Conservation (phyloP, 257 asterid species). For the Solanum pinnatisectum region DNA sequence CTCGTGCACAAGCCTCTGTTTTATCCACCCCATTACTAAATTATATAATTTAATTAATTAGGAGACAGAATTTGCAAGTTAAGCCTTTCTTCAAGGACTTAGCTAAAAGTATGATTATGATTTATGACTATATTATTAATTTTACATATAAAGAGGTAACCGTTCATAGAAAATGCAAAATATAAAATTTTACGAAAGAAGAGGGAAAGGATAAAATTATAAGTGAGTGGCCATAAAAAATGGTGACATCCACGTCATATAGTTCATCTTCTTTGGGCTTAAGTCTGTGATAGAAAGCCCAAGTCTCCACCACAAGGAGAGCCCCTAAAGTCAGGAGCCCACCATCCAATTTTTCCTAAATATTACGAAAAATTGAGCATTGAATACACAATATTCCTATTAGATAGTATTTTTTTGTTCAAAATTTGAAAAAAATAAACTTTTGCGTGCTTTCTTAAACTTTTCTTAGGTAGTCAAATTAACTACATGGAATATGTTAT, state of each 20-base stretch:
- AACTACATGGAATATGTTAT: too few species aligned
- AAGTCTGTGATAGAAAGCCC: background rate
- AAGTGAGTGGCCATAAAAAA: slow-evolving; percentile 1
- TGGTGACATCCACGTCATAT: slow-evolving; percentile 22
- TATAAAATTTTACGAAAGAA: background rate
- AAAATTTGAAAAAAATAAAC: too few species aligned
- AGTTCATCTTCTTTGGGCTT: background rate
- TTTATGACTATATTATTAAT: background rate
- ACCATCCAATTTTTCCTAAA: background rate
- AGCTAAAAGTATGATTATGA: background rate
- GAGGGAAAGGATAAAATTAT: background rate
- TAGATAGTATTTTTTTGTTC: background rate
- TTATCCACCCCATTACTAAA: background rate
- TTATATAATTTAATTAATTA: background rate
- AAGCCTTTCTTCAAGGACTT: background rate
- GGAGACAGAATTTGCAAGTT: background rate
- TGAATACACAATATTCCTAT: too few species aligned
- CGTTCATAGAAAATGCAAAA: background rate
- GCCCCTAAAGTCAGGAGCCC: background rate
- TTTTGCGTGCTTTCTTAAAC: background rate
- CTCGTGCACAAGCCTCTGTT: background rate
- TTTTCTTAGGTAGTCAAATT: too few species aligned
- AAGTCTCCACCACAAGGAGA: background rate
- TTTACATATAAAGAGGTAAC: background rate
- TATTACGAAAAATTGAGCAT: background rate